Evolutionary conservation across 2,329 filamentous ascomycete genomes (phyloP), one percentile per base, ranked within the genome.

Genomic region (Fusarium torulosum): DNA sequence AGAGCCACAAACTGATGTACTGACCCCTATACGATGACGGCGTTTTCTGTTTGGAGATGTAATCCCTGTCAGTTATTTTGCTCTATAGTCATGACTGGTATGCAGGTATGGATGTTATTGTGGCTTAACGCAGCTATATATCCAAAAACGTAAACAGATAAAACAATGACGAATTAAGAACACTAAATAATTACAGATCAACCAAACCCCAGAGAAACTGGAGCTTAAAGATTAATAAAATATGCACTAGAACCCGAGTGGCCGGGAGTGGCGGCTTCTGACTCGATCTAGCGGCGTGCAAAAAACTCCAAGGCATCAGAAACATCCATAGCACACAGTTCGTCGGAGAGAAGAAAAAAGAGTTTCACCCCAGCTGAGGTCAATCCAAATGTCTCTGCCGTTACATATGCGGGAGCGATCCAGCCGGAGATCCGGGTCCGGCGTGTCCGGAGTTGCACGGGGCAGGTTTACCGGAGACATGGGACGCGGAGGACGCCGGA

Each of bases 21-120:
- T 74, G 52, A 72, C 74, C 74, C 63, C 72, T 75, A 74, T 69
- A 75, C 73, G 65, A 74, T 61, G 56, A 64, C 66, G 71, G 73
- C 72, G 2, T 25, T 59, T 59, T 37, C 29, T 45, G 20, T 44
- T 17, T 20, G 29, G 40, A 51, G 37, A 35, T 55, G 7, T 43
- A 11, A 58, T 45, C 40, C 44, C 42, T 54, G 49, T 40, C 21
- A 7, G 3, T 52, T 69, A 40, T 35, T 51, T 41, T n/a, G 8
- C 4, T 4, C 0, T 60, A 70, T 70, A 66, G 0, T 3, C 33
- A 19, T 8, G 2, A 1, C 2, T 1, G 3, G 3, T 2, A 6
- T 13, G 10, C 27, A 29, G 27, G 27, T 6, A 29, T 11, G 27
- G 10, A 29, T 11, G 27, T 6, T 13, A 29, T 13, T 29, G 27